These are phyloP conservation scores for Xylariaceae sp. DNA, from an alignment of 2,329 filamentous ascomycete species.

Conservation along the genomic window DNA sequence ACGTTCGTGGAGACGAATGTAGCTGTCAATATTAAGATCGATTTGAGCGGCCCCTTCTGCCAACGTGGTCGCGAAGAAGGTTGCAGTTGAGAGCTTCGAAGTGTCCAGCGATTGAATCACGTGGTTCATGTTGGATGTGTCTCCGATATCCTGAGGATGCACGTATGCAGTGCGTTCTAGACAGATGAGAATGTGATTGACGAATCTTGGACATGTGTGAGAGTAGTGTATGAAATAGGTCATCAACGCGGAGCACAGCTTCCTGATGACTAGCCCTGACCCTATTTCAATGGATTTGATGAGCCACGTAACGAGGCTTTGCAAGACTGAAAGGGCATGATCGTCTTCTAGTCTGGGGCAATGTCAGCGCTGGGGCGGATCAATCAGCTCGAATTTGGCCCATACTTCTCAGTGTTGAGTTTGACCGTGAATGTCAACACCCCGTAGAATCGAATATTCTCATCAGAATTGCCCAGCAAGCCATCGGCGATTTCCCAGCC, in stretches of 20 bases:
- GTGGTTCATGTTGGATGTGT: constrained; percentile 39
- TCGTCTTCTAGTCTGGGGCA: constrained; percentile 51
- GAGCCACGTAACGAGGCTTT: constrained; percentile 61
- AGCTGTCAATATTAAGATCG: constrained; percentile 57
- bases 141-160: constrained; percentile 45
- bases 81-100: constrained; percentile 50
- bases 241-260: constrained; percentile 72
- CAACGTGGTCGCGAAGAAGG: constrained; percentile 62
- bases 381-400: constrained; percentile 1
- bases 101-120: constrained; percentile 45
- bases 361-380: background rate
- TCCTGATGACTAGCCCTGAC: constrained; percentile 62
- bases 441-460: constrained; percentile 85
- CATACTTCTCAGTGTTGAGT: constrained; percentile 82
- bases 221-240: constrained; percentile 73
- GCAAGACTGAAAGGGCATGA: constrained; percentile 56
- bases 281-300: constrained; percentile 49
- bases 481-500: constrained; percentile 84
- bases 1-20: constrained; percentile 43
- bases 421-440: constrained; percentile 92
- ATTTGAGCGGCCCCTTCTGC: constrained; percentile 66
- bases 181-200: constrained; percentile 61
- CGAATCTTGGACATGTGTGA: constrained; percentile 60
- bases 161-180: constrained; percentile 46
- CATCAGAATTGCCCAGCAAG: constrained; percentile 63